These are phyloP conservation scores for Brasilioporus rufonigricans DNA, from an alignment of 768 basidiomycete genomes.

Conservation along the genomic window DNA sequence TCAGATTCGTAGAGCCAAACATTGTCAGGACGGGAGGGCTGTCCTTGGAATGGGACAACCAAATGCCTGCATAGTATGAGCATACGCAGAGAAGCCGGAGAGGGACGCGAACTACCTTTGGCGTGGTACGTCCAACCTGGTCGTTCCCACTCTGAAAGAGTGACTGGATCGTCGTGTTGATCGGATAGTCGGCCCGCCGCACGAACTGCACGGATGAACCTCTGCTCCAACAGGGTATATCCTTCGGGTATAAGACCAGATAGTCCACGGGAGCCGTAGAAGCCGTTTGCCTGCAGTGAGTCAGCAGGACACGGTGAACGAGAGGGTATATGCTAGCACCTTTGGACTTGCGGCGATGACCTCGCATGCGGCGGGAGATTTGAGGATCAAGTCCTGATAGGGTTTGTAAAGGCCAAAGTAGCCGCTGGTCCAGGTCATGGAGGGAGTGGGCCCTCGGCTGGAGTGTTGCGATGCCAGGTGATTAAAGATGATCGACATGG, in stretches of 20 bases:
- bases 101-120: conserved; percentile 60
- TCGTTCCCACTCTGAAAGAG: conserved; percentile 84
- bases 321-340: conserved; percentile 40
- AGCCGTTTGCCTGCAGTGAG: conserved; percentile 82
- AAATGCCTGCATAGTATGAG: conserved; percentile 57
- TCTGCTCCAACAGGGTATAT: conserved; percentile 84
- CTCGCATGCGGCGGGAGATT: conserved; percentile 54
- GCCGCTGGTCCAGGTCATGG: conserved; percentile 86
- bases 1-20: conserved; percentile 94
- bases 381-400: conserved; percentile 74
- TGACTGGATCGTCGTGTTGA: conserved; percentile 45
- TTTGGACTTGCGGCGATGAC: conserved; percentile 87
- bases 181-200: conserved; percentile 40
- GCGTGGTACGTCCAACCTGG: conserved; percentile 98
- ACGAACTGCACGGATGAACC: conserved; percentile 69
- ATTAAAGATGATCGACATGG: conserved; percentile 58
- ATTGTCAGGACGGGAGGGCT: conserved; percentile 68
- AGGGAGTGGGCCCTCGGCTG: conserved; percentile 32
- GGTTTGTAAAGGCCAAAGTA: conserved; percentile 87
- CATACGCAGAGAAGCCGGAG: background rate
- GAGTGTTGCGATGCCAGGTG: conserved; percentile 31
- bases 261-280: conserved; percentile 84
- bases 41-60: conserved; percentile 63
- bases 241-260: conserved; percentile 95
- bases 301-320: background rate